A percentile compares a stretch with the other conserved stretches of the same genome.
Conservation (phyloP, 2,329 filamentous ascomycete genomes). For the Blastomyces parvus region DNA sequence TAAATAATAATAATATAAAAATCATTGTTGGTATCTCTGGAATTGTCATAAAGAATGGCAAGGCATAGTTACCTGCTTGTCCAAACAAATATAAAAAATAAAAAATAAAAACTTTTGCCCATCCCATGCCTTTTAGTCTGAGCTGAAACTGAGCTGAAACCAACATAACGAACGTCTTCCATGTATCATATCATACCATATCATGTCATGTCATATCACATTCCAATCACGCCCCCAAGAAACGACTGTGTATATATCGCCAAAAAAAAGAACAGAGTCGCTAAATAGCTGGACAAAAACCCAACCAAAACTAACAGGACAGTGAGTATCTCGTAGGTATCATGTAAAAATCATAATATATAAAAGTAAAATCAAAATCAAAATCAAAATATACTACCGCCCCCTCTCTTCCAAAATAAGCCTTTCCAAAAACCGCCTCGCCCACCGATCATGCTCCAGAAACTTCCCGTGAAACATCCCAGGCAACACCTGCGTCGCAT, state of each 20-base stretch:
- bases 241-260: neutral
- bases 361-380: neutral
- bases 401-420: constrained; percentile 18
- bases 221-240: neutral
- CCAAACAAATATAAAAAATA: too few species aligned
- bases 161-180: too few species aligned
- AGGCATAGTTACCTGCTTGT: too few species aligned
- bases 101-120: too few species aligned
- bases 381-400: neutral
- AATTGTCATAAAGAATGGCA: too few species aligned
- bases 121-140: too few species aligned
- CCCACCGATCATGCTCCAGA: constrained; percentile 49
- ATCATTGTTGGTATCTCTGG: too few species aligned
- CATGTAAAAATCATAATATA: neutral
- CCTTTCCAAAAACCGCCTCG: constrained; percentile 34
- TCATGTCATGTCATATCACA: neutral
- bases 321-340: neutral
- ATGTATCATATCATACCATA: too few species aligned
- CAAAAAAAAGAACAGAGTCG: neutral
- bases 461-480: constrained; percentile 54
- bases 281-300: neutral
- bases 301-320: neutral
- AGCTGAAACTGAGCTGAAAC: neutral
- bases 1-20: too few species aligned
- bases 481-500: constrained; percentile 56